A percentile compares a stretch with the other conserved stretches of the same genome.
Evolutionary conservation across 2,329 filamentous ascomycete genomes (phyloP).

Genomic region (Macrophomina phaseolina): DNA sequence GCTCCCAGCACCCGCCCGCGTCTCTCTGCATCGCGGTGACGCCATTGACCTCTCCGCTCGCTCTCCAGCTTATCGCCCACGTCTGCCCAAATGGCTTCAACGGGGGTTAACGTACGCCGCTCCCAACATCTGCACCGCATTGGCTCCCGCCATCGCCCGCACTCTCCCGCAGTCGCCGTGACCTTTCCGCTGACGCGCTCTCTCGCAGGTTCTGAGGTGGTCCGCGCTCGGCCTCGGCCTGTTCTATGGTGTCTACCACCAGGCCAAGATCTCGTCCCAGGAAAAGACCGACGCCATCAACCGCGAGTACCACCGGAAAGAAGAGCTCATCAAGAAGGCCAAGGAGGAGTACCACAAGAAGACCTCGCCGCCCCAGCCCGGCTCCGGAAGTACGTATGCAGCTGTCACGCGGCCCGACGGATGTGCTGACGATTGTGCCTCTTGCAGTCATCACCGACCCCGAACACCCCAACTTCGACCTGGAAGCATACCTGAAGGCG

Average conservation of each 20-base stretch:
- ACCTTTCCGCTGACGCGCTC: conserved; percentile 21
- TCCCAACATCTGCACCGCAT: conserved; percentile 24
- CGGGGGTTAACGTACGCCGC: conserved; percentile 58
- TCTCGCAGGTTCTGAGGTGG: conserved; percentile 87
- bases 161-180: background rate
- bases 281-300: conserved; percentile 74
- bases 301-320: conserved; percentile 88
- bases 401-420: conserved; percentile 3
- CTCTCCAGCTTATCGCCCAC: conserved; percentile 20
- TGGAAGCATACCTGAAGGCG: conserved; percentile 80
- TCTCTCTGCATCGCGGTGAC: conserved; percentile 22
- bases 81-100: conserved; percentile 27
- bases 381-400: conserved; percentile 46
- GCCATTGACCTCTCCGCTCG: conserved; percentile 27
- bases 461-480: conserved; percentile 87
- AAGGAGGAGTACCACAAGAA: conserved; percentile 90
- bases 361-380: conserved; percentile 56
- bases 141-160: conserved; percentile 15
- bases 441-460: conserved; percentile 61
- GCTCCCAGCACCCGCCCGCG: conserved; percentile 23
- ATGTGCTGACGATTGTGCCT: conserved; percentile 1
- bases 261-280: conserved; percentile 75
- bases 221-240: conserved; percentile 89
- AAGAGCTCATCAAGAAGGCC: conserved; percentile 88
- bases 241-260: conserved; percentile 95